Evolutionary conservation across 2,329 filamentous ascomycete genomes (phyloP).

Genomic region (Neoascochyta sp.): DNA sequence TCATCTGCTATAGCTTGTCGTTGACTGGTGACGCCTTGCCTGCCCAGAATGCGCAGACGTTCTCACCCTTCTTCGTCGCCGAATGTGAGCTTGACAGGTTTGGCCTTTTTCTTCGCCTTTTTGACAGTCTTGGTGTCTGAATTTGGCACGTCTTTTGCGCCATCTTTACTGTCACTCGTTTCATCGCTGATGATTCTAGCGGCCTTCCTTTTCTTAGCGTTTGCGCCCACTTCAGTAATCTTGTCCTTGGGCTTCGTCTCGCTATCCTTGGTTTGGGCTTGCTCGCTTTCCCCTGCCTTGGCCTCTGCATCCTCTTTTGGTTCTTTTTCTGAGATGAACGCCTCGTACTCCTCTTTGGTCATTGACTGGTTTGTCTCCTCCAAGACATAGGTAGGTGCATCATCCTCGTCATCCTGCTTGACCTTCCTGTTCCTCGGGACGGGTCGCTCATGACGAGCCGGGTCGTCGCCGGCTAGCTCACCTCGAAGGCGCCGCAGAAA

Average conservation of each 20-base stretch:
- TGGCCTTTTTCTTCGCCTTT: constrained; percentile 37
- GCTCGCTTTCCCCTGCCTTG: constrained; percentile 5
- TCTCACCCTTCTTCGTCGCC: constrained; percentile 32
- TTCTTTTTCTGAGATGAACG: constrained; percentile 37
- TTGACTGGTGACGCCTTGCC: neutral
- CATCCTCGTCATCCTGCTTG: constrained; percentile 64
- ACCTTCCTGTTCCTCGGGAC: constrained; percentile 45
- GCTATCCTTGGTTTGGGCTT: constrained; percentile 5
- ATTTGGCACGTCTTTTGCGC: constrained; percentile 7
- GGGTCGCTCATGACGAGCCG: constrained; percentile 44
- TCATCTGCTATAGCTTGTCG: neutral
- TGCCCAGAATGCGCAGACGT: constrained; percentile 2
- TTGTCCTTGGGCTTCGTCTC: constrained; percentile 23
- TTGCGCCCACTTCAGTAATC: constrained; percentile 32
- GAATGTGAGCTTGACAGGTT: constrained; percentile 38
- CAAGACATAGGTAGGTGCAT: constrained; percentile 71
- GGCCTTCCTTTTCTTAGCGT: constrained; percentile 38
- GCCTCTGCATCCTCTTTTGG: constrained; percentile 7
- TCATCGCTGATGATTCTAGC: constrained; percentile 35
- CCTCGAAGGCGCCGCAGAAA: constrained; percentile 48
- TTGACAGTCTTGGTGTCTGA: constrained; percentile 18
- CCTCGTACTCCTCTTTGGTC: constrained; percentile 51
- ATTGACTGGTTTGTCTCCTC: constrained; percentile 64
- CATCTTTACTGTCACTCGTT: constrained; percentile 15
- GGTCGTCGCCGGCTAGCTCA: constrained; percentile 52